A percentile compares a stretch with the other conserved stretches of the same genome.
These are phyloP conservation scores for Candida coquimbonensis DNA, from an alignment of 805 yeast genomes.

Conservation along the genomic window DNA sequence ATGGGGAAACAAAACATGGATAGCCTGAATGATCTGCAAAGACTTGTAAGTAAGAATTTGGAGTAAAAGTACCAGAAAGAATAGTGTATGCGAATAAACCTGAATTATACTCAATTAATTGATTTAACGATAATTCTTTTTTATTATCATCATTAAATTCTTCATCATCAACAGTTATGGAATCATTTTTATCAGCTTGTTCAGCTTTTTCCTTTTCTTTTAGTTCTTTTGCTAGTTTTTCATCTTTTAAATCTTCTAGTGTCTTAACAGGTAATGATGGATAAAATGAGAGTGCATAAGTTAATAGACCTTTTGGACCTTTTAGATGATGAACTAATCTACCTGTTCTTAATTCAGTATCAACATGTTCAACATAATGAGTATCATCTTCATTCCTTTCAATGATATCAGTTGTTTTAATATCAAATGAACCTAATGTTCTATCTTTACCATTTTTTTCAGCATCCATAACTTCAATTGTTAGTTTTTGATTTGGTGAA, in stretches of 20 bases:
- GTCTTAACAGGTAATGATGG: constrained; percentile 78
- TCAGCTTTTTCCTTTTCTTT: constrained; percentile 8
- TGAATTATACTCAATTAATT: constrained; percentile 50
- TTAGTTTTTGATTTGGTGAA: constrained; percentile 72
- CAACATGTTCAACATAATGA: constrained; percentile 49
- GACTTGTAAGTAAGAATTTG: constrained; percentile 62
- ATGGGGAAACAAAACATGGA: constrained; percentile 52
- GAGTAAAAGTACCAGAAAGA: constrained; percentile 47
- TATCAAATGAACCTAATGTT: constrained; percentile 74
- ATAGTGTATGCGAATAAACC: constrained; percentile 76
- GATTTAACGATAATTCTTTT: constrained; percentile 47
- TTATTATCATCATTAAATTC: constrained; percentile 30
- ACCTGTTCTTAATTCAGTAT: constrained; percentile 49
- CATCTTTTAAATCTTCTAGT: constrained; percentile 63
- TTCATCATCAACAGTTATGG: constrained; percentile 40
- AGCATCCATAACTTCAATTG: constrained; percentile 89
- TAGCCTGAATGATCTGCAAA: constrained; percentile 72
- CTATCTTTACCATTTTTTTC: constrained; percentile 76
- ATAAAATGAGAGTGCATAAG: constrained; percentile 72
- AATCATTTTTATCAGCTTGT: constrained; percentile 12
- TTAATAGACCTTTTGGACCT: constrained; percentile 78
- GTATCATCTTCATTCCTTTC: constrained; percentile 51
- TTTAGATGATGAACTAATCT: constrained; percentile 57
- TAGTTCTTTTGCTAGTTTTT: constrained; percentile 33
- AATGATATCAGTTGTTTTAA: constrained; percentile 61